Evolutionary conservation across 1,139 yeast genomes (phyloP).

Genomic region (Saccharomyces hybrid): DNA sequence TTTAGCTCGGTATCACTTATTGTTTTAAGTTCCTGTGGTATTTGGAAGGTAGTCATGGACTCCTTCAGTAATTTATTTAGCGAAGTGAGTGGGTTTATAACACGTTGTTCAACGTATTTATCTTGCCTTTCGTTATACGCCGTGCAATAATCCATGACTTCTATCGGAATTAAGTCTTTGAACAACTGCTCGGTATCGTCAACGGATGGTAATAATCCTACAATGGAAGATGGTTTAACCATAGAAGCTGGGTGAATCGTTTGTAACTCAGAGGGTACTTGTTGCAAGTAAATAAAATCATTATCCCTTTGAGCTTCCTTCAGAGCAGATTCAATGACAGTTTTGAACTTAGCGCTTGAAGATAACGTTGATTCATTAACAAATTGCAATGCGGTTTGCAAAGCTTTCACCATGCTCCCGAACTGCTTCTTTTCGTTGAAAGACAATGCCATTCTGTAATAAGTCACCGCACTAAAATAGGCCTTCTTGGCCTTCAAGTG

Average conservation of each 20-base stretch:
- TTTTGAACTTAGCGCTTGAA: slow-evolving; percentile 38
- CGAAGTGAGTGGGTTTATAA: slow-evolving; percentile 46
- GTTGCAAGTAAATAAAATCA: slow-evolving; percentile 65
- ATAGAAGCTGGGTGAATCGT: slow-evolving; percentile 45
- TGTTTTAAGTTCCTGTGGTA: slow-evolving; percentile 6
- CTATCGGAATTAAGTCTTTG: slow-evolving; percentile 54
- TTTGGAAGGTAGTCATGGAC: background rate
- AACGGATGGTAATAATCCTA: slow-evolving; percentile 6
- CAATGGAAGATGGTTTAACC: slow-evolving; percentile 45
- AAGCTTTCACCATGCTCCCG: slow-evolving; percentile 45
- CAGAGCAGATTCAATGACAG: slow-evolving; percentile 41
- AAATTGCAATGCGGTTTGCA: slow-evolving; percentile 35
- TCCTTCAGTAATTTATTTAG: slow-evolving; percentile 41
- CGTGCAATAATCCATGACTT: slow-evolving; percentile 57
- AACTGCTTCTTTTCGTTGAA: slow-evolving; percentile 45
- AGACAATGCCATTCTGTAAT: slow-evolving; percentile 50
- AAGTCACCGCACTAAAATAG: slow-evolving; percentile 68
- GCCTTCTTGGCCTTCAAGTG: slow-evolving; percentile 44
- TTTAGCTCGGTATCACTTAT: slow-evolving; percentile 8
- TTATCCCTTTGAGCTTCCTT: slow-evolving; percentile 66
- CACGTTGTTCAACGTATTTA: slow-evolving; percentile 43
- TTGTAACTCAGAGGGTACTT: slow-evolving; percentile 50
- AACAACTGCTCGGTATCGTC: slow-evolving; percentile 35
- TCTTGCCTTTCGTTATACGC: slow-evolving; percentile 65
- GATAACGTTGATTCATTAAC: slow-evolving; percentile 42